Evolutionary conservation across 441 rosid genomes (phyloP).

Genomic region (Kokia cookei): DNA sequence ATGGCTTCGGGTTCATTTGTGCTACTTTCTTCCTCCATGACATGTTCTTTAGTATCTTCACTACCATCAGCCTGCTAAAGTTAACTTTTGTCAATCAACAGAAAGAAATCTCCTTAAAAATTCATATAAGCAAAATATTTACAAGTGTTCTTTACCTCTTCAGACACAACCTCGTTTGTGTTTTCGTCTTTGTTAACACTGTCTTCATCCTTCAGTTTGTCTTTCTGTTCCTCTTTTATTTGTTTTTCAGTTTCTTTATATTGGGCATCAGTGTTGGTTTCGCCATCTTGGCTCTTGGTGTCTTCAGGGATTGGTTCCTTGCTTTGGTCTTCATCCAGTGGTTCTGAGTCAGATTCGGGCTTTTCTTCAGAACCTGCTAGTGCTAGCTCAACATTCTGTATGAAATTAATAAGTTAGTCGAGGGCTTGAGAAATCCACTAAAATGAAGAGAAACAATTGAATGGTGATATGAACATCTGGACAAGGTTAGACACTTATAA

Average conservation of each 20-base stretch:
- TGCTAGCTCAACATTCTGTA: conserved; percentile 22
- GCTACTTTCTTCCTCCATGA: conserved; percentile 17
- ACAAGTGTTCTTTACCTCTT: conserved; percentile 34
- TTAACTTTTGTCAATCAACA: neutral
- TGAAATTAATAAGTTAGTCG: conserved; percentile 14
- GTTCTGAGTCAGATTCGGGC: conserved; percentile 16
- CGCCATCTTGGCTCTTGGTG: conserved; percentile 14
- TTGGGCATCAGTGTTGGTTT: conserved; percentile 9
- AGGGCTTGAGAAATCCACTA: neutral
- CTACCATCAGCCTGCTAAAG: conserved; percentile 23
- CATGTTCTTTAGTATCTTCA: conserved; percentile 18
- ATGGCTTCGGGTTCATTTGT: conserved; percentile 11
- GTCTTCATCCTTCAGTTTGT: conserved; percentile 17
- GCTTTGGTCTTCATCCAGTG: conserved; percentile 19
- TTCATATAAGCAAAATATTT: neutral
- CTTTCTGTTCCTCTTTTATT: conserved; percentile 20
- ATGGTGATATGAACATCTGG: neutral
- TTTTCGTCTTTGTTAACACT: conserved; percentile 16
- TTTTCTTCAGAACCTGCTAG: conserved; percentile 12
- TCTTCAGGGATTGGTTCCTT: conserved; percentile 11
- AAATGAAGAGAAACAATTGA: neutral
- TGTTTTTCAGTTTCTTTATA: conserved; percentile 21
- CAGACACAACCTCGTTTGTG: conserved; percentile 28
- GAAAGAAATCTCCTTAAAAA: neutral
- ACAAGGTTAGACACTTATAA: neutral